These are phyloP conservation scores for Cyclotella atomus DNA, from an alignment of 108 stramenopile species.

Conservation along the genomic window DNA sequence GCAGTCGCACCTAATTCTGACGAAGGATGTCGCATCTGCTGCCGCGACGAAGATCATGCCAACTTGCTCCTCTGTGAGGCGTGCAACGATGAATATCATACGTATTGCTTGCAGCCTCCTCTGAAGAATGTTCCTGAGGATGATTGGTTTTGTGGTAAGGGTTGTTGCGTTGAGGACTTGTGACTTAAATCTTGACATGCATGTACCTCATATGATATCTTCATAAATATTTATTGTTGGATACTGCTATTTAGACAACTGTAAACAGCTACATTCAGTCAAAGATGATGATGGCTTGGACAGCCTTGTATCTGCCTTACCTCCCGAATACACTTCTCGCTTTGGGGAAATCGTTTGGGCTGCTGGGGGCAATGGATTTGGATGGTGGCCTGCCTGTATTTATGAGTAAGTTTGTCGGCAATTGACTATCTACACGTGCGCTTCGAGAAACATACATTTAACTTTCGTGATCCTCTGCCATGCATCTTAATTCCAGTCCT, in stretches of 20 bases:
- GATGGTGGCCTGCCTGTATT: conserved; percentile 72
- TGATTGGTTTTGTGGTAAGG: conserved; percentile 86
- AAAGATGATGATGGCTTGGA: conserved; percentile 67
- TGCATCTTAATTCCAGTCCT: conserved; percentile 41
- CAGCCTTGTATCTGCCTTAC: conserved; percentile 63
- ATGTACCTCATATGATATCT: not conserved
- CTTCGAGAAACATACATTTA: not conserved
- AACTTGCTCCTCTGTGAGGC: conserved; percentile 80
- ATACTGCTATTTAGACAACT: too few species aligned
- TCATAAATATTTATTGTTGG: not conserved
- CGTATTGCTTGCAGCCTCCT: conserved; percentile 72
- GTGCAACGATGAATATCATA: conserved; percentile 88
- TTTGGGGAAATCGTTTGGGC: conserved; percentile 90
- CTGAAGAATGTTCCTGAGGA: conserved; percentile 69
- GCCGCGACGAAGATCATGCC: conserved; percentile 78
- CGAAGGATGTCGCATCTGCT: conserved; percentile 73
- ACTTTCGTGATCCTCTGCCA: conserved; percentile 40
- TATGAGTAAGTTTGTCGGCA: conserved; percentile 26
- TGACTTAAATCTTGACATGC: not conserved
- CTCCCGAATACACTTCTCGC: conserved; percentile 68
- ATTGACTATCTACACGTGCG: too few species aligned
- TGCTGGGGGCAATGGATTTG: conserved; percentile 77
- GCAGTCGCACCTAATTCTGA: not conserved
- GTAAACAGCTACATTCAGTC: conserved; percentile 45
- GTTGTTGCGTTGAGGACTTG: not conserved